Conservation (phyloP, 1,284 basidiomycete genomes). For the Heterobasidion parviporum region DNA sequence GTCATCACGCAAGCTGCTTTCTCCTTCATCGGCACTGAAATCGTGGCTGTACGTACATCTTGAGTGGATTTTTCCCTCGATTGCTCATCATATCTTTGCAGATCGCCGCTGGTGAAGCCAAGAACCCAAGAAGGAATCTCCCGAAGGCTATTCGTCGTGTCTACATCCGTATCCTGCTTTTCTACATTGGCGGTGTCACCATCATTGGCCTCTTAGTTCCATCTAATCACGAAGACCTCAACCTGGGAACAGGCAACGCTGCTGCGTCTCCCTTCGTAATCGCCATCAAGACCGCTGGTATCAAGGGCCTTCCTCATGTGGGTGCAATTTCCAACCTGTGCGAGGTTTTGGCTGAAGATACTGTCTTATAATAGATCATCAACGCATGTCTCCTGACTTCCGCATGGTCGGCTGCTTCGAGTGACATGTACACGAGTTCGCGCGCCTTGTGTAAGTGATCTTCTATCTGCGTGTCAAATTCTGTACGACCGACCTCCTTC, state of each 20-base stretch:
- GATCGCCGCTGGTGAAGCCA: slow-evolving; percentile 73
- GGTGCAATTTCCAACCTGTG: slow-evolving; percentile 14
- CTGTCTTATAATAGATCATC: slow-evolving; percentile 44
- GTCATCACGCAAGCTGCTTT: slow-evolving; percentile 60
- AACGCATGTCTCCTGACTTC: slow-evolving; percentile 83
- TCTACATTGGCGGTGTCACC: slow-evolving; percentile 56
- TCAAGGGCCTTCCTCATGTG: slow-evolving; percentile 52
- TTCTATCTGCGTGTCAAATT: not conserved
- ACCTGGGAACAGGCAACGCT: slow-evolving; percentile 49
- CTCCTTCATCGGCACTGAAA: slow-evolving; percentile 70
- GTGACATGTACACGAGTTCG: slow-evolving; percentile 77
- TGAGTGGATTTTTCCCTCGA: not conserved
- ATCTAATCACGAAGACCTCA: slow-evolving; percentile 50
- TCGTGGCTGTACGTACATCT: slow-evolving; percentile 57
- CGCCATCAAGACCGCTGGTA: slow-evolving; percentile 67
- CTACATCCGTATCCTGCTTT: slow-evolving; percentile 65
- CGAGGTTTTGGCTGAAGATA: not conserved
- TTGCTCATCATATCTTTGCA: slow-evolving; percentile 1
- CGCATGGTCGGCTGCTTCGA: slow-evolving; percentile 82
- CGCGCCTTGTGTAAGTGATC: slow-evolving; percentile 63
- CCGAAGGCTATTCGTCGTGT: slow-evolving; percentile 62
- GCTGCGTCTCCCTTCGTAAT: slow-evolving; percentile 80
- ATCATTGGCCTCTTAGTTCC: slow-evolving; percentile 77
- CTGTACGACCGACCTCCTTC: not conserved
- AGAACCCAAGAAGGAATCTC: slow-evolving; percentile 60